These are phyloP conservation scores for Trichoderma parareesei DNA, from an alignment of 495 filamentous ascomycete species.

Conservation along the genomic window DNA sequence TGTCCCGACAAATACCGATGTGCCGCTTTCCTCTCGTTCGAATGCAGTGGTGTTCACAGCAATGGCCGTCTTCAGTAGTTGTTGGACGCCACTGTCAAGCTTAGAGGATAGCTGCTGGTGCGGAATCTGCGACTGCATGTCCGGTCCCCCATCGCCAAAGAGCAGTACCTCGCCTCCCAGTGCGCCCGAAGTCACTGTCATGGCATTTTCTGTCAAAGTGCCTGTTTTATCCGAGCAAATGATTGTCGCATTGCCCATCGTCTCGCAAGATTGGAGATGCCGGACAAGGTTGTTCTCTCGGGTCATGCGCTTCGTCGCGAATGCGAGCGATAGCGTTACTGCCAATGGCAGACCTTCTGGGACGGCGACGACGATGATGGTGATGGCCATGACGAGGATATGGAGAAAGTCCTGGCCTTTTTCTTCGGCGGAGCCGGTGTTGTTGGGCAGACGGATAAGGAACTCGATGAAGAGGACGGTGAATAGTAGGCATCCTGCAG, in stretches of 20 bases:
- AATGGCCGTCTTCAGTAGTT: constrained; percentile 39
- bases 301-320: constrained; percentile 71
- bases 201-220: constrained; percentile 69
- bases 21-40: constrained; percentile 56
- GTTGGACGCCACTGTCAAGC: not conserved
- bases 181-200: constrained; percentile 63
- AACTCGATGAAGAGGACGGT: constrained; percentile 71
- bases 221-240: constrained; percentile 85
- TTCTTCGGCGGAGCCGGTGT: constrained; percentile 35
- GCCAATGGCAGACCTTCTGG: constrained; percentile 77
- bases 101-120: not conserved
- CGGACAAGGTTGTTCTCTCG: constrained; percentile 79
- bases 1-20: constrained; percentile 56
- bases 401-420: constrained; percentile 71
- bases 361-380: constrained; percentile 75
- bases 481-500: constrained; percentile 63
- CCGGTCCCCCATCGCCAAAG: constrained; percentile 41
- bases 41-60: constrained; percentile 70
- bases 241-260: constrained; percentile 80
- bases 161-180: constrained; percentile 43
- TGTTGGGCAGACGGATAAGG: constrained; percentile 47
- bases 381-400: constrained; percentile 76
- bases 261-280: constrained; percentile 68
- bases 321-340: constrained; percentile 72
- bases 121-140: constrained; percentile 21